Percentiles rank a stretch among this genome's conserved stretches.
Conservation (phyloP, 768 basidiomycete species). For the Paxillus ammoniavirescens region DNA sequence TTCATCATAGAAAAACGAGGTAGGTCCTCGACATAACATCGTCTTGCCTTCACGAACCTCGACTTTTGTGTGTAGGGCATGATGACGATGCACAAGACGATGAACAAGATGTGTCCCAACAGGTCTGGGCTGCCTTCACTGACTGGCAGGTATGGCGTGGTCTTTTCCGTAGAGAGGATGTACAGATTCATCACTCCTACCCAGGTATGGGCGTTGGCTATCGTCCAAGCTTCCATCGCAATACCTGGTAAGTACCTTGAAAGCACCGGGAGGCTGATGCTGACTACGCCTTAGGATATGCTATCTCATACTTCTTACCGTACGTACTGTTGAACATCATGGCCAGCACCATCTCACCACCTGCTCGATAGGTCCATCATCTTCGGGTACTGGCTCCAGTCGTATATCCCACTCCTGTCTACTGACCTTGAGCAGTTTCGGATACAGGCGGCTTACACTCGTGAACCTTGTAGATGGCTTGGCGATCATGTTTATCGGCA, state of each 20-base stretch:
- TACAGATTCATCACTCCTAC: neutral
- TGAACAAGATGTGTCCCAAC: constrained; percentile 52
- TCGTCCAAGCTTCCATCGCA: constrained; percentile 57
- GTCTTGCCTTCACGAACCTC: neutral
- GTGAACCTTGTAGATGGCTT: too few species aligned
- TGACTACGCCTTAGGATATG: constrained; percentile 43
- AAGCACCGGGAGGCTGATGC: neutral
- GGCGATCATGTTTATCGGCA: constrained; percentile 61
- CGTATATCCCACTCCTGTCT: neutral
- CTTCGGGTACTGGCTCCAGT: constrained; percentile 33
- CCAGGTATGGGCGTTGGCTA: constrained; percentile 5
- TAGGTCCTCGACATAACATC: constrained; percentile 18
- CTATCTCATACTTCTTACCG: constrained; percentile 65
- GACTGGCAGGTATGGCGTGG: constrained; percentile 58
- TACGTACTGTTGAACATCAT: constrained; percentile 32
- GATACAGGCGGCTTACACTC: constrained; percentile 32
- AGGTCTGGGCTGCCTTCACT: constrained; percentile 47
- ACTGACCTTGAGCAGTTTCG: constrained; percentile 41
- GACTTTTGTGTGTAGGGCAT: constrained; percentile 57
- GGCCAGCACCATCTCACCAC: neutral
- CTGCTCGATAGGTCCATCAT: constrained; percentile 49
- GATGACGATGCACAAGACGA: constrained; percentile 55
- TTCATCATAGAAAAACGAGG: constrained; percentile 57
- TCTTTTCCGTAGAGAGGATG: too few species aligned
- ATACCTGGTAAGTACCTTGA: constrained; percentile 46